phyloP scores from a whole-genome alignment of 2,329 filamentous ascomycete species.

The Botrytis aclada region DNA sequence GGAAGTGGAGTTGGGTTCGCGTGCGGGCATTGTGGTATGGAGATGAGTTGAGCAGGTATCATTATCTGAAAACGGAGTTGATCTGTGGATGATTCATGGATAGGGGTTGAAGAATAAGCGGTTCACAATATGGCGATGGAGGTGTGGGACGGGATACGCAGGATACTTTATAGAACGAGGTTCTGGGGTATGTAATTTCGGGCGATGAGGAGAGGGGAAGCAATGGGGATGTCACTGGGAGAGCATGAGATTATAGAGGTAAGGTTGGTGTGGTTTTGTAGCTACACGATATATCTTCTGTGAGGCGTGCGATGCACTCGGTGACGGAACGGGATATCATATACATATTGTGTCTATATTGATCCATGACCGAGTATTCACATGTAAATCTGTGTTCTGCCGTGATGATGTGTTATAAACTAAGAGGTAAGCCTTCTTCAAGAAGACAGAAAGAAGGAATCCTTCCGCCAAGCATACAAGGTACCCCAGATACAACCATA shows the following conservation, averaged over 20 bases:
- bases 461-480: not conserved
- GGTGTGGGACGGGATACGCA: not conserved
- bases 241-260: not conserved
- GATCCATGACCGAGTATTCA: not conserved
- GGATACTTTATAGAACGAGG: not conserved
- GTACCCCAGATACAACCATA: not conserved
- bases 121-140: not conserved
- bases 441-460: conserved; percentile 5
- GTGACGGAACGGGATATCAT: not conserved
- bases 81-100: not conserved
- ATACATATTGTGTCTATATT: not conserved
- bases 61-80: not conserved
- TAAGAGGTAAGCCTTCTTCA: not conserved
- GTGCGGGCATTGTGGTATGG: not conserved
- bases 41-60: not conserved
- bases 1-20: not conserved
- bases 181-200: not conserved
- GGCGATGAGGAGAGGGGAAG: not conserved
- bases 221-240: not conserved
- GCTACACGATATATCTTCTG: not conserved
- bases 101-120: not conserved
- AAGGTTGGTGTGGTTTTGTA: too few species aligned
- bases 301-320: not conserved
- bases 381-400: not conserved
- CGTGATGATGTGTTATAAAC: not conserved